Base-by-base conservation (phyloP, 1,284 basidiomycete species). In the Meira nashicola region DNA sequence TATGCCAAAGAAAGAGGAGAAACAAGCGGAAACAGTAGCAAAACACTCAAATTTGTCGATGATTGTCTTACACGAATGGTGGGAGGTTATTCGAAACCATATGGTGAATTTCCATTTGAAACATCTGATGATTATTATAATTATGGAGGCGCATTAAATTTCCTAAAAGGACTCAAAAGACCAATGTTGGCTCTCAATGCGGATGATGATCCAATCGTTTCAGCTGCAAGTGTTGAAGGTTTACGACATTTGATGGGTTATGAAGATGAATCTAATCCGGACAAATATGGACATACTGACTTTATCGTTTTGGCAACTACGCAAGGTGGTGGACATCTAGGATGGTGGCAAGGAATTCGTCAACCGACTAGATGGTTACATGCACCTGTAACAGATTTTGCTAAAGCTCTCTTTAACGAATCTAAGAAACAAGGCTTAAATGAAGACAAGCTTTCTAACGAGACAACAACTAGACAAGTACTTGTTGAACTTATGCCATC, bases 131-230 rank as follows among this genome's bases (percentile, higher is more conserved):
- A 85, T 46, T 99, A 98, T 80, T 98, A 98, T 79, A 77, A 59
- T 62, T 55, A 60, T 57, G 65, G 70, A 50, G 71, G 64, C 37
- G 66, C 71, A 11, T 68, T 67, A 14, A 70, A 70, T 37, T 46
- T 63, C 7, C 59, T 80, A 4, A 37, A 38, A 12, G 47, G 66
- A 12, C 69, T 80, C 28, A 53, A 65, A 25, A 63, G 79, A 1
- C 80, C 79, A 0, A 57, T 89, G 72, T 83, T 98, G 8, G 86
- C 88, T 9, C 83, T 98, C 67, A 94, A 92, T 74, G 85, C 94
- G 0, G 84, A 85, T 41, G 93, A 98, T 79, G 94, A 98, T 80
- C 95, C 95, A 1, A 82, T 85, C 51, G 86, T 97, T 23, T 87
- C 80, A 0, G 46, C 48, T 39, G 48, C 52, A 58, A 61, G 62